Evolutionary conservation across 192 early-diverging fungal species (phyloP).

Genomic region (Backusella westeae): DNA sequence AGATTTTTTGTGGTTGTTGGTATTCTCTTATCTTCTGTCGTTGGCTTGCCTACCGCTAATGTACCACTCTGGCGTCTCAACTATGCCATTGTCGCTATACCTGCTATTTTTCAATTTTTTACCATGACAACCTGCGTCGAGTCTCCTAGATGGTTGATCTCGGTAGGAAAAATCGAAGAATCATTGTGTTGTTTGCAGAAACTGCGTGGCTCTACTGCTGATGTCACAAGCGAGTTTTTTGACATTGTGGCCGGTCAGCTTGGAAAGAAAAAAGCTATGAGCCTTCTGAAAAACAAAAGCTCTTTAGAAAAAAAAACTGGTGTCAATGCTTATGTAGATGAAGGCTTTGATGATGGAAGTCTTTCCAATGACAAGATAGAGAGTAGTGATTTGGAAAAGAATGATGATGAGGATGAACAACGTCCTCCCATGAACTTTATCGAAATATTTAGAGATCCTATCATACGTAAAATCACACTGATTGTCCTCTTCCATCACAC

Average conservation of each 20-base stretch:
- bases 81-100: slow-evolving; percentile 59
- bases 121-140: slow-evolving; percentile 75
- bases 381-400: not conserved
- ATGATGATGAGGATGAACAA: slow-evolving; percentile 2
- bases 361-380: not conserved
- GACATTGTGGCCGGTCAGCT: slow-evolving; percentile 56
- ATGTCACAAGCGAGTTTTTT: slow-evolving; percentile 58
- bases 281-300: not conserved
- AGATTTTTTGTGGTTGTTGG: slow-evolving; percentile 73
- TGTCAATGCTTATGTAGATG: not conserved
- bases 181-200: slow-evolving; percentile 51
- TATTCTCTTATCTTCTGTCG: slow-evolving; percentile 66
- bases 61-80: slow-evolving; percentile 70
- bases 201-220: slow-evolving; percentile 47
- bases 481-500: slow-evolving; percentile 67
- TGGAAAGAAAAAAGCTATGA: slow-evolving; percentile 6
- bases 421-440: slow-evolving; percentile 33
- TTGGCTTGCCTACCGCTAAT: slow-evolving; percentile 59
- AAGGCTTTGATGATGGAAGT: not conserved
- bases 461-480: slow-evolving; percentile 60
- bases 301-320: not conserved
- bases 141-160: slow-evolving; percentile 69
- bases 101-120: slow-evolving; percentile 53
- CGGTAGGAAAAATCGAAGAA: slow-evolving; percentile 62
- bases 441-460: slow-evolving; percentile 54